Percentiles rank a stretch among this genome's conserved stretches.
These are phyloP conservation scores for Geotrichum carabidarum DNA, from an alignment of 1,139 yeast genomes.

Conservation along the genomic window DNA sequence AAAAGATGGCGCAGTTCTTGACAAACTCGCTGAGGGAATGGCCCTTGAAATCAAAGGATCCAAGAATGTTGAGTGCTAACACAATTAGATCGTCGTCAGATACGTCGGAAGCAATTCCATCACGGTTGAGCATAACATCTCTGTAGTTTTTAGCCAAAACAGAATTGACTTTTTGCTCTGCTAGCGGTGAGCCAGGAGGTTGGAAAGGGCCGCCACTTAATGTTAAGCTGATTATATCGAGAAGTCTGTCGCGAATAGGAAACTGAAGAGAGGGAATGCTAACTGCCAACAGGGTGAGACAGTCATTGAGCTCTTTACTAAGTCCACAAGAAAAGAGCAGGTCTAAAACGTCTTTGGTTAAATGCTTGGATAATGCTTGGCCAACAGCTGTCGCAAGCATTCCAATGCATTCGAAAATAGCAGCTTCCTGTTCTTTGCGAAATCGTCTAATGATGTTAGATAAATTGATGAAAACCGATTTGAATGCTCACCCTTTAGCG, in stretches of 20 bases:
- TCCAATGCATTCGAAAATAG: constrained; percentile 84
- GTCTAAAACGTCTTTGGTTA: constrained; percentile 76
- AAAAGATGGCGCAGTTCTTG: constrained; percentile 70
- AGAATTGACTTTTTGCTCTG: constrained; percentile 51
- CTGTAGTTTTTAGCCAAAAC: constrained; percentile 72
- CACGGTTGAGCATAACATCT: constrained; percentile 64
- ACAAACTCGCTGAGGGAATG: constrained; percentile 83
- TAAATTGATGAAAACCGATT: not conserved
- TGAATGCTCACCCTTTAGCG: constrained; percentile 47
- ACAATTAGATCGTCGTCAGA: constrained; percentile 52
- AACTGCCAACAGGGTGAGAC: constrained; percentile 59
- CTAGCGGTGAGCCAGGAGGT: constrained; percentile 79
- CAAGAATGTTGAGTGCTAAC: constrained; percentile 68
- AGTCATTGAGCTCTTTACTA: constrained; percentile 72
- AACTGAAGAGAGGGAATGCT: constrained; percentile 77
- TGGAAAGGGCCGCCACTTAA: constrained; percentile 75
- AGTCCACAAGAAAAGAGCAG: constrained; percentile 78
- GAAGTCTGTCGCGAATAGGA: constrained; percentile 62
- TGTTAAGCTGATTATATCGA: constrained; percentile 68
- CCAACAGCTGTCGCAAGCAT: constrained; percentile 86
- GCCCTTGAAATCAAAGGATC: constrained; percentile 67
- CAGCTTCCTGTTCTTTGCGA: constrained; percentile 74
- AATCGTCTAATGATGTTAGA: constrained; percentile 40
- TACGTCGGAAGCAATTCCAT: constrained; percentile 41
- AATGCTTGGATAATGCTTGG: constrained; percentile 86